Evolutionary conservation across 1,284 basidiomycete genomes (phyloP).

Genomic region (Neonothopanus nambi): DNA sequence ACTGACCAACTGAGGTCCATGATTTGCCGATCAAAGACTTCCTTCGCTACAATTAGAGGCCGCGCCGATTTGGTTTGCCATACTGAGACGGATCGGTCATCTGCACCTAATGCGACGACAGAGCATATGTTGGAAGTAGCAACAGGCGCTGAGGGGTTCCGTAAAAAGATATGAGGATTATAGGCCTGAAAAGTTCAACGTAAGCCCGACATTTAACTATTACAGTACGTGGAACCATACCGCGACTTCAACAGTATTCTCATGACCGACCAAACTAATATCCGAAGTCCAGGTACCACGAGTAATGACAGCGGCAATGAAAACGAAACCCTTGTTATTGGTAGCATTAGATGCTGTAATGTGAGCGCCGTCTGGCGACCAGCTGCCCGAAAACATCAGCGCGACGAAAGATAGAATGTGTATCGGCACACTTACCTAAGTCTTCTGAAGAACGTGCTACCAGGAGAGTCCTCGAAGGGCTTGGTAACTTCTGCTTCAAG

Average conservation of each 20-base stretch:
- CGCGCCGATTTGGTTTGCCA: conserved; percentile 92
- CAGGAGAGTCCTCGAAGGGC: conserved; percentile 93
- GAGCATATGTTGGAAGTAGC: conserved; percentile 78
- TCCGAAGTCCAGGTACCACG: conserved; percentile 86
- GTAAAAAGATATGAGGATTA: conserved; percentile 90
- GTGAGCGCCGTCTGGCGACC: conserved; percentile 98
- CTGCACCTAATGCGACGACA: conserved; percentile 88
- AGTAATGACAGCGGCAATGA: conserved; percentile 94
- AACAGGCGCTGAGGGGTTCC: conserved; percentile 64
- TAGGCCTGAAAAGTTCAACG: conserved; percentile 58
- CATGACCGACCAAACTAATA: conserved; percentile 94
- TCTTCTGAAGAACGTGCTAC: conserved; percentile 92
- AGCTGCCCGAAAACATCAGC: conserved; percentile 49
- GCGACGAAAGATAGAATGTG: not conserved
- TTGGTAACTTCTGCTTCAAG: conserved; percentile 83
- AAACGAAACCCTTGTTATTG: conserved; percentile 93
- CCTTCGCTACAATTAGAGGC: conserved; percentile 90
- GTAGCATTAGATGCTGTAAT: conserved; percentile 97
- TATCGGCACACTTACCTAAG: conserved; percentile 62
- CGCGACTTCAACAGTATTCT: conserved; percentile 96
- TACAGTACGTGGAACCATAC: conserved; percentile 42
- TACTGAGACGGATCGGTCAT: conserved; percentile 85
- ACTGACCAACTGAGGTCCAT: conserved; percentile 93
- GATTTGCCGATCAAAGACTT: conserved; percentile 92
- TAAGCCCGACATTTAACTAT: conserved; percentile 2